phyloP scores from a whole-genome alignment of 2,329 filamentous ascomycete genomes.

The Colletotrichum salicis region DNA sequence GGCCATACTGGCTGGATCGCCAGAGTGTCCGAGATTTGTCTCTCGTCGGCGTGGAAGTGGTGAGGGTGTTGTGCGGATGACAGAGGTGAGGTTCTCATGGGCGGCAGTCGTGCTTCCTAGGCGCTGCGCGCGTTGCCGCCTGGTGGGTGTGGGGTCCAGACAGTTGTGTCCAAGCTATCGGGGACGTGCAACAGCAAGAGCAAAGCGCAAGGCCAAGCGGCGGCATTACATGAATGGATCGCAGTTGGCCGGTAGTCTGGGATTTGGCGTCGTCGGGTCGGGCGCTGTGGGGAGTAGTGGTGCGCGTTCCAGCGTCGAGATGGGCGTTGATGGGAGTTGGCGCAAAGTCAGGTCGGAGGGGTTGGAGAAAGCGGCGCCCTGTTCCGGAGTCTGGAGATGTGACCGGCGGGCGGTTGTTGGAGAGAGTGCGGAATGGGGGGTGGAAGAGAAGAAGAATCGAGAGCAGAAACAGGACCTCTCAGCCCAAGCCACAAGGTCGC shows the following conservation, averaged over 20 bases:
- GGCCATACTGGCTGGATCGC: conserved; percentile 58
- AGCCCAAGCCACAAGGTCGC: background rate
- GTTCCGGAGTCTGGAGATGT: conserved; percentile 2
- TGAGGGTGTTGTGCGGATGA: conserved; percentile 9
- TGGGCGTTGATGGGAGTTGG: conserved; percentile 10
- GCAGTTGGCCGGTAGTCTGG: conserved; percentile 18
- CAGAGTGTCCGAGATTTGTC: conserved; percentile 6
- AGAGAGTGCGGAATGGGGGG: conserved; percentile 12
- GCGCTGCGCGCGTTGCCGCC: conserved; percentile 36
- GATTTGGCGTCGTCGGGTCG: conserved; percentile 4
- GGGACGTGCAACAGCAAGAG: conserved; percentile 26
- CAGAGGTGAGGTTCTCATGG: conserved; percentile 36
- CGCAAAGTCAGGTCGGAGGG: conserved; percentile 20
- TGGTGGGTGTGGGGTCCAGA: conserved; percentile 35
- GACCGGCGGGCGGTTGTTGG: conserved; percentile 5
- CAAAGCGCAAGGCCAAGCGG: conserved; percentile 33
- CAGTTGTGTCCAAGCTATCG: conserved; percentile 34
- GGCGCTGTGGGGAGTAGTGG: conserved; percentile 16
- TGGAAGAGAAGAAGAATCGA: conserved; percentile 8
- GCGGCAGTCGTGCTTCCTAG: conserved; percentile 35
- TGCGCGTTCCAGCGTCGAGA: conserved; percentile 16
- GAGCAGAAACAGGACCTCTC: background rate
- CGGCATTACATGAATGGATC: conserved; percentile 33
- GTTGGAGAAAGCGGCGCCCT: conserved; percentile 15
- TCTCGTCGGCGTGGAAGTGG: conserved; percentile 20